These are phyloP conservation scores for Fomes fomentarius DNA, from an alignment of 1,284 basidiomycete species.

Conservation along the genomic window DNA sequence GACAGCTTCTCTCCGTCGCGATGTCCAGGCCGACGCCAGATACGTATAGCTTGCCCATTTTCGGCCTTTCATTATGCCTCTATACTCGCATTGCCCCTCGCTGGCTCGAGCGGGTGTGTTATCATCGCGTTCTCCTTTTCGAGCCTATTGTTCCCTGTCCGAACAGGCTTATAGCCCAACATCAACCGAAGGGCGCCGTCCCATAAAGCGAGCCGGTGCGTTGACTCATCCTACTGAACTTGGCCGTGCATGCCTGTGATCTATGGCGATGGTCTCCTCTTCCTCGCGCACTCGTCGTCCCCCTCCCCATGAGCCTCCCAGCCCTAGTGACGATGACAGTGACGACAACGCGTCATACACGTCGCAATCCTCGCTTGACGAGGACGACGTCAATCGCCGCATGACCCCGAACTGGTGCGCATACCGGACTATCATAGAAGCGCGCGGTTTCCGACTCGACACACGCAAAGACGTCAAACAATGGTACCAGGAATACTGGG, in stretches of 20 bases:
- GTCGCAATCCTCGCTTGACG: constrained; percentile 56
- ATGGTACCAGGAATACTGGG: constrained; percentile 48
- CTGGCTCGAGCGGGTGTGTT: constrained; percentile 2
- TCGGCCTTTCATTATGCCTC: constrained; percentile 10
- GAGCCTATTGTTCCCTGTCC: constrained; percentile 16
- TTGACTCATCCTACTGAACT: not conserved
- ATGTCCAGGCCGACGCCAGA: not conserved
- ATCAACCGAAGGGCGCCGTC: constrained; percentile 12
- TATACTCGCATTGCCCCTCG: constrained; percentile 5
- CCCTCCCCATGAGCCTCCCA: not conserved
- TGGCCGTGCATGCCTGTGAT: constrained; percentile 1
- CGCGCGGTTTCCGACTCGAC: constrained; percentile 63
- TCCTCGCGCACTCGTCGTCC: constrained; percentile 10
- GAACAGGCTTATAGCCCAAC: constrained; percentile 1
- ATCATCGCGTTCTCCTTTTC: constrained; percentile 13
- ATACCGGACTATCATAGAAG: constrained; percentile 51
- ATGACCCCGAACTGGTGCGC: constrained; percentile 61
- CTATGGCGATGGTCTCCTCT: constrained; percentile 18
- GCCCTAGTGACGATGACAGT: constrained; percentile 25
- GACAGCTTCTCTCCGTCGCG: not conserved
- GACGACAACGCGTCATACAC: constrained; percentile 40
- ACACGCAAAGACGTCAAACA: constrained; percentile 66
- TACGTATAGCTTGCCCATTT: not conserved
- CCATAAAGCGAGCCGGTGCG: too few relatives aligned
- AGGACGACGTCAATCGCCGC: constrained; percentile 63